A percentile compares a stretch with the other conserved stretches of the same genome.
Conservation (phyloP, 495 filamentous ascomycete genomes). For the Penicillium chermesinum region DNA sequence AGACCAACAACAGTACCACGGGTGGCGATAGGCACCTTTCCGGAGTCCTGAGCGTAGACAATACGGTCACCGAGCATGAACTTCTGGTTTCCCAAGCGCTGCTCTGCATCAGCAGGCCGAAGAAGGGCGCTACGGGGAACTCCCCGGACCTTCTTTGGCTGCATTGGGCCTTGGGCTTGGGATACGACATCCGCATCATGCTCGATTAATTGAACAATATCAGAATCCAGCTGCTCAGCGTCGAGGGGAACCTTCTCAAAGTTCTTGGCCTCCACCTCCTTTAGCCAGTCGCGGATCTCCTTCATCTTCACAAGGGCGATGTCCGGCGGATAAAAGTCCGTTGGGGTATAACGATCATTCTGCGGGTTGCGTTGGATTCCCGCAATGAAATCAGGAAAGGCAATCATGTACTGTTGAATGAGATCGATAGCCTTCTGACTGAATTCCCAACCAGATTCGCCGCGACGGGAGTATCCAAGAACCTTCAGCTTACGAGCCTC, state of each 20-base stretch:
- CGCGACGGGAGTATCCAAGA: slow-evolving; percentile 86
- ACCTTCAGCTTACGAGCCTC: slow-evolving; percentile 94
- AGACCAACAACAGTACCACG: slow-evolving; percentile 90
- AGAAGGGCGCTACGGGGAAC: slow-evolving; percentile 84
- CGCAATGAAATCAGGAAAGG: slow-evolving; percentile 91
- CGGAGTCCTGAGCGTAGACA: slow-evolving; percentile 87
- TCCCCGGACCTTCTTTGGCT: slow-evolving; percentile 55
- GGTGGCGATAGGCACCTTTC: slow-evolving; percentile 89
- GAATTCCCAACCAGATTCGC: slow-evolving; percentile 87
- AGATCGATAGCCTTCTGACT: slow-evolving; percentile 77
- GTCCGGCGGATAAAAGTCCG: slow-evolving; percentile 76
- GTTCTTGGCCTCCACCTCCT: slow-evolving; percentile 77
- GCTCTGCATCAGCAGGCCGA: slow-evolving; percentile 86
- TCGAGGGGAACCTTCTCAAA: slow-evolving; percentile 93
- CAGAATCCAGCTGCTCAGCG: slow-evolving; percentile 90
- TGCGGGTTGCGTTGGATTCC: slow-evolving; percentile 73
- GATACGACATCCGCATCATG: slow-evolving; percentile 59
- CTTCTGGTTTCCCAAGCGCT: slow-evolving; percentile 76
- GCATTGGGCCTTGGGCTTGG: slow-evolving; percentile 48
- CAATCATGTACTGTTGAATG: slow-evolving; percentile 81
- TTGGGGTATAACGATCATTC: slow-evolving; percentile 68
- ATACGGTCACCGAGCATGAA: slow-evolving; percentile 87
- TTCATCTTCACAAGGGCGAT: slow-evolving; percentile 58
- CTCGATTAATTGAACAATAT: slow-evolving; percentile 78
- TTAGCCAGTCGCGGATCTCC: slow-evolving; percentile 89